These are phyloP conservation scores for Neonectria hederae DNA, from an alignment of 2,329 filamentous ascomycete genomes.

Conservation along the genomic window DNA sequence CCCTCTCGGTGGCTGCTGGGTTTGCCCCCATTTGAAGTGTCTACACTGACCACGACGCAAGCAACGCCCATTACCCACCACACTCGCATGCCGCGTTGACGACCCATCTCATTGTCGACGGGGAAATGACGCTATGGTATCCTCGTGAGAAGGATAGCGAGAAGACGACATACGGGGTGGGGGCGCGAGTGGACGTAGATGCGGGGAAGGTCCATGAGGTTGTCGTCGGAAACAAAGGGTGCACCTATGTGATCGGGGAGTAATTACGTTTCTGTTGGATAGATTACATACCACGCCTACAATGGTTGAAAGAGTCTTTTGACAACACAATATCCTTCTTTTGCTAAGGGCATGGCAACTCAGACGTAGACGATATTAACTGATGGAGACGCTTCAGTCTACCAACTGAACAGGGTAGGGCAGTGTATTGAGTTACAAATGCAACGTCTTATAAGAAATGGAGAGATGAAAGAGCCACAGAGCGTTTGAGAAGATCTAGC, in stretches of 20 bases:
- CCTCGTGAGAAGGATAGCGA: slow-evolving; percentile 64
- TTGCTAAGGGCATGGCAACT: background rate
- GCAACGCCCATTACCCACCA: slow-evolving; percentile 73
- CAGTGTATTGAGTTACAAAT: background rate
- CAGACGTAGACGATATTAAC: background rate
- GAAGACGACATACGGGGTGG: slow-evolving; percentile 68
- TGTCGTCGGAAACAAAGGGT: slow-evolving; percentile 72
- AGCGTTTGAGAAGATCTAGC: background rate
- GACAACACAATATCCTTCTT: too few relatives aligned
- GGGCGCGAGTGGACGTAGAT: slow-evolving; percentile 73
- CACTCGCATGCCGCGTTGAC: slow-evolving; percentile 72
- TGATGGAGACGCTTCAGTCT: background rate
- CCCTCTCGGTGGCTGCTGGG: slow-evolving; percentile 4
- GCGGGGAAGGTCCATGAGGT: slow-evolving; percentile 73
- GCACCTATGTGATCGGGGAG: slow-evolving; percentile 74
- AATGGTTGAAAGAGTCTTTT: background rate
- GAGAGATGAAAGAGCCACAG: background rate
- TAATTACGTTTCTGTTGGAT: slow-evolving; percentile 36
- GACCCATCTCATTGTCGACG: slow-evolving; percentile 74
- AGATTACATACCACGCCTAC: too few relatives aligned
- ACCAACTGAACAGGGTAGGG: background rate
- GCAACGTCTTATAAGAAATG: background rate
- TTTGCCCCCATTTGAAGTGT: background rate
- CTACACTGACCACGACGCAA: slow-evolving; percentile 43
- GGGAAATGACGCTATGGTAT: slow-evolving; percentile 73